A percentile compares a stretch with the other conserved stretches of the same genome.
These are phyloP conservation scores for Stephanodiscus minutulus DNA, from an alignment of 108 stramenopile genomes.

Conservation along the genomic window DNA sequence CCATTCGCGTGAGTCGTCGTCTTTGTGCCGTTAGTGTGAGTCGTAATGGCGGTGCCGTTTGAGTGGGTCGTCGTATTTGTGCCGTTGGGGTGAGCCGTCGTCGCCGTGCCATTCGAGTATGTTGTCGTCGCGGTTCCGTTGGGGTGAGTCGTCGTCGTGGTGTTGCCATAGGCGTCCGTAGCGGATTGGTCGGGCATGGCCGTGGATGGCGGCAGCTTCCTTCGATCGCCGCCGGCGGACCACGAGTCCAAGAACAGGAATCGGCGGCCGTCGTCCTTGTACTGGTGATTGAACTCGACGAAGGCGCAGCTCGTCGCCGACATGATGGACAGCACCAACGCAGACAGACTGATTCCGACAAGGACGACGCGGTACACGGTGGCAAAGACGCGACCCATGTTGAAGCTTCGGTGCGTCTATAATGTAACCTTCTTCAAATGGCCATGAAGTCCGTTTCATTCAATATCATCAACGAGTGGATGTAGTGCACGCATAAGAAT, in stretches of 20 bases:
- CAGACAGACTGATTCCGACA: slow-evolving; percentile 14
- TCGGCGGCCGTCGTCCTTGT: slow-evolving; percentile 11
- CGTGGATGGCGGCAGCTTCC: slow-evolving; percentile 2
- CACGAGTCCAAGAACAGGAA: neutral
- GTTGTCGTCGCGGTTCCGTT: neutral
- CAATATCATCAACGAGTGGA: no score
- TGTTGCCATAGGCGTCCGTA: no score
- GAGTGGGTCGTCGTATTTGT: neutral
- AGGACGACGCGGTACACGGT: slow-evolving; percentile 41
- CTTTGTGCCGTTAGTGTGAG: neutral
- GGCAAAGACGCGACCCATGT: slow-evolving; percentile 36
- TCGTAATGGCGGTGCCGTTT: neutral
- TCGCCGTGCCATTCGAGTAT: neutral
- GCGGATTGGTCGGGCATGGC: neutral
- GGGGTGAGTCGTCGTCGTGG: neutral
- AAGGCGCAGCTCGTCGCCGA: slow-evolving; percentile 37
- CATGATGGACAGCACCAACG: slow-evolving; percentile 22
- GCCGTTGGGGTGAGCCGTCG: neutral
- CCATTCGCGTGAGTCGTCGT: neutral
- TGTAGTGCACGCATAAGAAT: no score
- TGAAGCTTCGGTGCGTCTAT: no score
- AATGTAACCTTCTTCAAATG: no score
- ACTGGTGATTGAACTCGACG: slow-evolving; percentile 31
- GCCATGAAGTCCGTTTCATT: no score
- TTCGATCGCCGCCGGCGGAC: neutral